Percentiles rank a stretch among this genome's conserved stretches.
Conservation (phyloP, 2,329 filamentous ascomycete species). For the Alternaria alternata region DNA sequence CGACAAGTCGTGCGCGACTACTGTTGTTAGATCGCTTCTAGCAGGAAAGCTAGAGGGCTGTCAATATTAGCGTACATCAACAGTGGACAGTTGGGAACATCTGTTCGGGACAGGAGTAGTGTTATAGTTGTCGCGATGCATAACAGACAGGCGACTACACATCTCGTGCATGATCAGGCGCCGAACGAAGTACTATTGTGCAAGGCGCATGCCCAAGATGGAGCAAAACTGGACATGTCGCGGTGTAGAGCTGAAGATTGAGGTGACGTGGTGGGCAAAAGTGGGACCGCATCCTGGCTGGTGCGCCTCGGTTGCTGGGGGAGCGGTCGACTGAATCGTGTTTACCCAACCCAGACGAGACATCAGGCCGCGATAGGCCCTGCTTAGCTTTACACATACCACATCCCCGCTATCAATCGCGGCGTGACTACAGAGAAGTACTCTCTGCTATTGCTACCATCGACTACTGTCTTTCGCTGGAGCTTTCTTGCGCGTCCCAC, state of each 20-base stretch:
- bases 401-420: conserved; percentile 27
- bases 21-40: not conserved
- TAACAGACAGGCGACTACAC: not conserved
- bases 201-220: not conserved
- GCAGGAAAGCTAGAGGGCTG: not conserved
- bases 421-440: conserved; percentile 16
- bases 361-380: conserved; percentile 24
- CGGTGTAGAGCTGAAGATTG: conserved; percentile 13
- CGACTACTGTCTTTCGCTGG: conserved; percentile 16
- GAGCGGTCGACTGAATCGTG: conserved; percentile 27
- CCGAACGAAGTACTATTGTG: not conserved
- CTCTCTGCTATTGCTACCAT: conserved; percentile 21
- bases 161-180: not conserved
- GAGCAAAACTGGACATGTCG: not conserved
- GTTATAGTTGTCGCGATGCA: not conserved
- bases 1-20: conserved; percentile 1
- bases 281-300: conserved; percentile 15
- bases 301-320: conserved; percentile 27
- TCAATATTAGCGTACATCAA: not conserved
- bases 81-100: not conserved
- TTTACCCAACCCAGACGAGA: conserved; percentile 26
- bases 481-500: conserved; percentile 5
- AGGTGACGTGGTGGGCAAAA: conserved; percentile 27
- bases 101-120: not conserved
- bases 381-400: conserved; percentile 23